These are phyloP conservation scores for Chiua sp. DNA, from an alignment of 1,284 basidiomycete genomes.

Conservation along the genomic window DNA sequence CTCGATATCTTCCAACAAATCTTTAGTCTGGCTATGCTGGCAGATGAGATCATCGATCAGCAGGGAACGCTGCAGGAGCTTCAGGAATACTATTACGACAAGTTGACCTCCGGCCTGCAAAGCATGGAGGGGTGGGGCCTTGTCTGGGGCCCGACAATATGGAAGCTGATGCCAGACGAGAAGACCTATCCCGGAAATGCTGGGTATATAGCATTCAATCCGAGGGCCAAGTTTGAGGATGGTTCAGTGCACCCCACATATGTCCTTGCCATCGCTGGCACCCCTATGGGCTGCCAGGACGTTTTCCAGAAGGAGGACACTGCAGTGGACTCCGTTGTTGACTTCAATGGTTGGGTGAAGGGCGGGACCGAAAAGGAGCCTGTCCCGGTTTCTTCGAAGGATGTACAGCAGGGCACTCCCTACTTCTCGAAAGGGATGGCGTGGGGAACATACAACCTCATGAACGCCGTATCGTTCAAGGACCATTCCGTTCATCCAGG, in stretches of 20 bases:
- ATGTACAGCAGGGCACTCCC: neutral
- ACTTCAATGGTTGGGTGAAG: conserved; percentile 19
- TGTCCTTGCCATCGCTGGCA: conserved; percentile 19
- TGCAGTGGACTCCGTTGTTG: conserved; percentile 10
- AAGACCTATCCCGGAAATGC: conserved; percentile 20
- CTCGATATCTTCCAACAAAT: conserved; percentile 27
- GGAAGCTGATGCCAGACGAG: conserved; percentile 17
- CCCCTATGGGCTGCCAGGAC: neutral
- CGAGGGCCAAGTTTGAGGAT: conserved; percentile 17
- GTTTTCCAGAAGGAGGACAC: neutral
- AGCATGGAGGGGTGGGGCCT: conserved; percentile 10
- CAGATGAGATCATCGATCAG: neutral
- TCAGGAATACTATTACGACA: neutral
- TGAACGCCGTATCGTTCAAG: conserved; percentile 7
- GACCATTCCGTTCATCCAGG: neutral
- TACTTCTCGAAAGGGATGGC: conserved; percentile 3
- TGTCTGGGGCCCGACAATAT: conserved; percentile 23
- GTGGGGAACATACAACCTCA: conserved; percentile 2
- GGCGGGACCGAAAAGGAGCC: neutral
- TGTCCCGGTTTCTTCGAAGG: neutral
- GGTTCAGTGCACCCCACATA: conserved; percentile 11
- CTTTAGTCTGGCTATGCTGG: conserved; percentile 11
- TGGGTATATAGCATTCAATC: conserved; percentile 22
- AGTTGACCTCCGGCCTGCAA: neutral
- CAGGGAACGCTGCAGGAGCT: conserved; percentile 4